Evolutionary conservation across 2,329 filamentous ascomycete genomes (phyloP), one percentile per base, ranked within the genome.

Genomic region (Penicillium occitanis): DNA sequence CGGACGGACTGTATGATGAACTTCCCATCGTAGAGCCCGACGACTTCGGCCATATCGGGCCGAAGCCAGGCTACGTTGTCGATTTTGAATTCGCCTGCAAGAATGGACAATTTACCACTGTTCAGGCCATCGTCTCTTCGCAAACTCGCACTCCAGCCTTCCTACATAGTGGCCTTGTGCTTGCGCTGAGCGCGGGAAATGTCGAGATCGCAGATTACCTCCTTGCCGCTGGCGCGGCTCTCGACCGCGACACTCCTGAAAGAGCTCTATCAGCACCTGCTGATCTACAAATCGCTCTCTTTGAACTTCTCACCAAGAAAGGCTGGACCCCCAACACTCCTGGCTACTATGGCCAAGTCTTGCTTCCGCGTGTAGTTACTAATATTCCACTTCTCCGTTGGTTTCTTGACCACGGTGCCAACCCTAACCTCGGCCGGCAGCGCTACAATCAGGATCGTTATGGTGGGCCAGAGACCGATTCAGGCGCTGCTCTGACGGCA

Each of bases 221-320:
- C 55, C 59, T 72, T 71, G 72, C 90, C 86, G 72, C 83, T 87
- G 70, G 91, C 86, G 44, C 88, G 81, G 81, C 67, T 6, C 67
- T 73, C 10, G 55, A 64, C 35, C 69, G 69, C 59, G 42, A 64
- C 51, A 73, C 69, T n/a, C 70, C 71, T 17, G 46, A 57, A 25
- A 68, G 61, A 22, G 61, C 71, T 42, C 64, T 62, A 67, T 46
- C 55, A 57, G 42, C 59, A 50, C 59, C 42, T 22, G 59, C 44
- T 61, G 42, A 50, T 61, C 25, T 19, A 35, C 72, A 74, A 59
- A 68, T 73, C 46, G 59, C 68, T 2, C 70, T 74, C 48, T 74
- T 74, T 35, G 70, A 73, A 25, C 66, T 73, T 17, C 66, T 74
- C 10, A 37, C 57, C 19, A 61, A 69, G 5, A 53, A 72, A 51